Evolutionary conservation across 768 basidiomycete genomes (phyloP), one percentile per base, ranked within the genome.

Genomic region (Mycena galericulata): DNA sequence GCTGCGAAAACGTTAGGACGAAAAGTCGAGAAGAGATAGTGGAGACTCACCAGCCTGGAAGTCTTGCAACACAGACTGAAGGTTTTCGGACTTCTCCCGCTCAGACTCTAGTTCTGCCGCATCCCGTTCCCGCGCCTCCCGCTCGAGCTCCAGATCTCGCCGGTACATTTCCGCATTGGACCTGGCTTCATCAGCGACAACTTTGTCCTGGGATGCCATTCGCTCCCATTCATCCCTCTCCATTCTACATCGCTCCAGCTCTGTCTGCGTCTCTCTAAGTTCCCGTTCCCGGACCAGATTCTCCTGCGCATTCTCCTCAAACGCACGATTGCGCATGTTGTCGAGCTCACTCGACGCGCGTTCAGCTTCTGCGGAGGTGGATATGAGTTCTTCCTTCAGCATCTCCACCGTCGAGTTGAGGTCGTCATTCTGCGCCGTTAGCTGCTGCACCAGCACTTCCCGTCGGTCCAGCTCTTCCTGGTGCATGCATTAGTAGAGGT

Each of bases 391-490:
- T 0, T 86, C 74, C 75, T 93, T 92, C 40, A 99, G 86, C 10
- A 95, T 92, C 60, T 92, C 89, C 30, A 98, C 81, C 0, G 95
- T 94, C 32, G 79, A 75, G 10, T 82, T 77, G 18, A 96, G 84
- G 74, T 94, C 91, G 8, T 94, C 91, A 75, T 92, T 94, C 75
- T 95, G 90, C 3, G 86, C 88, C 2, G 88, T 90, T 29, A 99
- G 81, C 67, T 91, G 88, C 65, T 93, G 92, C 36, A 98, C 87
- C 38, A 91, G 85, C 72, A 93, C 91, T 76, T 96, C 96, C 69
- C 95, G 87, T 70, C 96, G 87, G 85, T 99, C 98, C 46, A 99
- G 91, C 86, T 99, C 98, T 90, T 99, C 98, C 97, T 99, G 55
- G n/a, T 41, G 62, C 51, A 83, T 62, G 72, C 75, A 72, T 65